phyloP scores from a whole-genome alignment of 495 filamentous ascomycete species.

The Bacidia gigantensis region DNA sequence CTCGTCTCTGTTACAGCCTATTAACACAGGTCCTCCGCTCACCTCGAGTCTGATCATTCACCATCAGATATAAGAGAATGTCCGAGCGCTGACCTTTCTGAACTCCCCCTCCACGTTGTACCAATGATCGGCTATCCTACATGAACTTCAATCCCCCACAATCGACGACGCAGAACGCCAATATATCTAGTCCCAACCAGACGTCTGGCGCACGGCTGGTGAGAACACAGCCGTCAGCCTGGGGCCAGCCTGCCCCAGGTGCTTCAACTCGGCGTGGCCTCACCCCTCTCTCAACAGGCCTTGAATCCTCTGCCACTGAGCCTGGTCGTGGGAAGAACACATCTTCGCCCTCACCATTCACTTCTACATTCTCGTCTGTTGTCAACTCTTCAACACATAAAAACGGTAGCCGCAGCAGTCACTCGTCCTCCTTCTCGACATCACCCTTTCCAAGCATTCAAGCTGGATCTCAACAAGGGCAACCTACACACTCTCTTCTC shows the following conservation, averaged over 20 bases:
- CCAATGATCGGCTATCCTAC: conserved; percentile 50
- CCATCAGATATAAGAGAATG: too few species aligned
- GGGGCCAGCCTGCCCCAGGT: conserved; percentile 45
- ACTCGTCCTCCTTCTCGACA: conserved; percentile 32
- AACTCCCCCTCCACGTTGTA: conserved; percentile 9
- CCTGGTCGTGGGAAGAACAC: conserved; percentile 31
- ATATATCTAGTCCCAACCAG: conserved; percentile 44
- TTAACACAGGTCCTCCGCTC: too few species aligned
- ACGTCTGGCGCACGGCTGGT: conserved; percentile 40
- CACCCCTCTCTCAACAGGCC: conserved; percentile 46
- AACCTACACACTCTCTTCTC: conserved; percentile 38
- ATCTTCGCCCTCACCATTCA: conserved; percentile 37
- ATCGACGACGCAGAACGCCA: conserved; percentile 49
- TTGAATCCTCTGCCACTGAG: conserved; percentile 33
- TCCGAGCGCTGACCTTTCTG: too few species aligned
- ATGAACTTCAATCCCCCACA: conserved; percentile 51
- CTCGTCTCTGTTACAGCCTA: too few species aligned
- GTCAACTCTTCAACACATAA: conserved; percentile 36
- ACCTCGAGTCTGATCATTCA: too few species aligned
- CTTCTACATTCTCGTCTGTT: conserved; percentile 42
- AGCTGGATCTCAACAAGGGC: conserved; percentile 45
- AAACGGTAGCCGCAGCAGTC: conserved; percentile 35
- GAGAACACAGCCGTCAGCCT: conserved; percentile 45
- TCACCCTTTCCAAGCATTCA: conserved; percentile 42
- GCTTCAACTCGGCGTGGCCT: conserved; percentile 45